Evolutionary conservation across 148 eudicot genomes (phyloP).

Genomic region (Rhododendron griersonianum): DNA sequence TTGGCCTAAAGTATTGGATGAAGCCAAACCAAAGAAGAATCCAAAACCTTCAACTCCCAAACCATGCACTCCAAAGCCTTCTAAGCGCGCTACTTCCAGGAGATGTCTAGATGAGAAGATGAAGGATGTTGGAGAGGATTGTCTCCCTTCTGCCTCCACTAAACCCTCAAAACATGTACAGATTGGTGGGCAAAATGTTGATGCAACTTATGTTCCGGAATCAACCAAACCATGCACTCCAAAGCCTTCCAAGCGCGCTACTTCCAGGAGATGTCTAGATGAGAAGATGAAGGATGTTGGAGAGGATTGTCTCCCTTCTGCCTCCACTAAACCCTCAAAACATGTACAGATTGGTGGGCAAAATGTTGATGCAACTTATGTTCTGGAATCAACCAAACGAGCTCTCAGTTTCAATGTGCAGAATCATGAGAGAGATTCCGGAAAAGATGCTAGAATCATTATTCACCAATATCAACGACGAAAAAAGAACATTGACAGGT

Average conservation of each 20-base stretch:
- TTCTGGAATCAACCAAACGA: not conserved
- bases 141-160: not conserved
- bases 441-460: not conserved
- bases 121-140: not conserved
- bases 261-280: not conserved
- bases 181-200: not conserved
- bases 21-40: slow-evolving; percentile 15
- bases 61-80: slow-evolving; percentile 22
- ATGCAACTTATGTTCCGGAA: not conserved
- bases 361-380: not conserved
- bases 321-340: not conserved
- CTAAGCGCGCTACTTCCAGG: not conserved
- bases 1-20: slow-evolving; percentile 32
- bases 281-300: slow-evolving; percentile 2
- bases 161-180: slow-evolving; percentile 2
- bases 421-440: not conserved
- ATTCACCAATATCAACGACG: slow-evolving; percentile 7
- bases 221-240: slow-evolving; percentile 19
- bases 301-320: not conserved
- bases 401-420: slow-evolving; percentile 9
- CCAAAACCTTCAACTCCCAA: slow-evolving; percentile 23
- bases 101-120: slow-evolving; percentile 4
- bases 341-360: not conserved
- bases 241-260: slow-evolving; percentile 10
- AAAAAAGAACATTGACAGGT: not conserved